These are phyloP conservation scores for Alloteropsis angusta DNA, from an alignment of 202 grass and related monocot genomes.

Conservation along the genomic window DNA sequence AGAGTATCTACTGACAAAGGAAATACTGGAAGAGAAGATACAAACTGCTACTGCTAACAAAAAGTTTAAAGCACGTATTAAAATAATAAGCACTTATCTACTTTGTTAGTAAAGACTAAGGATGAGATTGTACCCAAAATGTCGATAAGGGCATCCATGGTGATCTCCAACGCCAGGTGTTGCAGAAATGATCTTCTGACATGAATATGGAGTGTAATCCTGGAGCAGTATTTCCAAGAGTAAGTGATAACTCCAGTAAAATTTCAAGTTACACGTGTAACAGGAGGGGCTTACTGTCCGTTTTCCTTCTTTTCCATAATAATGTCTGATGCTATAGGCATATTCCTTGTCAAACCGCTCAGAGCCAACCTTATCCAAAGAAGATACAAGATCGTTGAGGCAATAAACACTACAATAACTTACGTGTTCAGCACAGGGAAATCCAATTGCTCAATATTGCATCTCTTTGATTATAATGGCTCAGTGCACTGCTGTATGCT, in stretches of 20 bases:
- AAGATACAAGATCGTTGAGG: slow-evolving; percentile 15
- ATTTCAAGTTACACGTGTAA: neutral
- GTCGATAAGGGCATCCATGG: slow-evolving; percentile 90
- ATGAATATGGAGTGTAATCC: slow-evolving; percentile 97
- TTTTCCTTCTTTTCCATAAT: slow-evolving; percentile 99
- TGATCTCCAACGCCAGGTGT: slow-evolving; percentile 92
- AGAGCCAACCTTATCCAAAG: slow-evolving; percentile 56
- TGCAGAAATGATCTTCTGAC: slow-evolving; percentile 86
- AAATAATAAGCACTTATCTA: slow-evolving; percentile 1
- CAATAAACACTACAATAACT: slow-evolving; percentile 8
- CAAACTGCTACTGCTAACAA: neutral
- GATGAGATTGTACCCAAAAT: slow-evolving; percentile 66
- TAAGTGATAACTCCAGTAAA: slow-evolving; percentile 8
- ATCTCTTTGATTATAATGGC: neutral
- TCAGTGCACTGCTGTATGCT: neutral
- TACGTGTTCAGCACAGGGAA: slow-evolving; percentile 2
- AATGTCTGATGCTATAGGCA: slow-evolving; percentile 75
- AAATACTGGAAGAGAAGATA: neutral
- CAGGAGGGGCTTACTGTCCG: slow-evolving; percentile 47
- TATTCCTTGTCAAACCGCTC: slow-evolving; percentile 97
- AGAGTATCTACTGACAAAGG: neutral
- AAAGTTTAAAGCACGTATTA: neutral
- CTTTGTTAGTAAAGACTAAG: neutral
- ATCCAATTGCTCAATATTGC: neutral
- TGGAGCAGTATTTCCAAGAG: slow-evolving; percentile 35